phyloP scores from a whole-genome alignment of 2,329 filamentous ascomycete species.

The Alternaria arborescens region DNA sequence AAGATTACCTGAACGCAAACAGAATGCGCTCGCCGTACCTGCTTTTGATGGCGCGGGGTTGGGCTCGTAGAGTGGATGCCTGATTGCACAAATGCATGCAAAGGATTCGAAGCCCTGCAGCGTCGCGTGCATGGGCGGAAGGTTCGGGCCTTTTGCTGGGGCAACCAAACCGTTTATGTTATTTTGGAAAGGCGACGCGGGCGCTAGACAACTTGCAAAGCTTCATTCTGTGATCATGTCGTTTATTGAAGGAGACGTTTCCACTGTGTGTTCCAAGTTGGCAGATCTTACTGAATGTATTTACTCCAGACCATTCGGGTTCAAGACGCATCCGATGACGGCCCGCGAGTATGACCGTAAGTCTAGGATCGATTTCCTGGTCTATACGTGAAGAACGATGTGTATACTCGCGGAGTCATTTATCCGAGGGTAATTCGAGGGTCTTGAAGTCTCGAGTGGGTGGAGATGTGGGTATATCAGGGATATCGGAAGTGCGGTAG shows the following conservation, averaged over 20 bases:
- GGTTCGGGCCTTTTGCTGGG: background rate
- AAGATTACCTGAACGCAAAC: background rate
- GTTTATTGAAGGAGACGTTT: background rate
- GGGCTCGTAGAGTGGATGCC: background rate
- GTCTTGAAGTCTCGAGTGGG: background rate
- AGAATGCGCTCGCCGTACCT: background rate
- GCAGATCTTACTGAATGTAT: background rate
- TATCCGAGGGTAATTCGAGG: background rate
- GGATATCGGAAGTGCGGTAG: background rate
- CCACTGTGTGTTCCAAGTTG: background rate
- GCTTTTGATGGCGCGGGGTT: background rate
- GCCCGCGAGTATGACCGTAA: background rate
- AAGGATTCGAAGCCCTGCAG: background rate
- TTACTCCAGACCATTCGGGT: background rate
- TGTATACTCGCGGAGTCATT: background rate
- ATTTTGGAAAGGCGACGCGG: background rate
- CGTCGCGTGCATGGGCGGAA: background rate
- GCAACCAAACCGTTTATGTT: background rate
- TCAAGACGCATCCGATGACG: background rate
- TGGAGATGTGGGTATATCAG: background rate
- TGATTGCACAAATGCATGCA: background rate
- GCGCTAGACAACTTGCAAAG: background rate
- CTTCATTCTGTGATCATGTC: background rate
- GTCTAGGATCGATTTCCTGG: background rate
- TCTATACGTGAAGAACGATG: background rate